phyloP scores from a whole-genome alignment of 73 alveolate species.

The Tetrahymena elliotti region DNA sequence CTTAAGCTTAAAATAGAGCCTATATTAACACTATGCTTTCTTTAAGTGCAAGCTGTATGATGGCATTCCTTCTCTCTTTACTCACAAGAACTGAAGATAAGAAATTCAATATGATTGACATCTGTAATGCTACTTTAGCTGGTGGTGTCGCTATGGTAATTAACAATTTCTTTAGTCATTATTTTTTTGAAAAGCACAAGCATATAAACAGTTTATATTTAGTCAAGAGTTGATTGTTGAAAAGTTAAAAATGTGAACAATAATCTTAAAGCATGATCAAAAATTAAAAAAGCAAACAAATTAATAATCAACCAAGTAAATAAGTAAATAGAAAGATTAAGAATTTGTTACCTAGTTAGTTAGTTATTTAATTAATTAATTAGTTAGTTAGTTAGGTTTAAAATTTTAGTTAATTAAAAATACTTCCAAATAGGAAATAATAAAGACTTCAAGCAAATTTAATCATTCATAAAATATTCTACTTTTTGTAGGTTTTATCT shows the following conservation, averaged over 20 bases:
- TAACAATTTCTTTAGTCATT: neutral
- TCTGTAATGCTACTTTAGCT: slow-evolving; percentile 75
- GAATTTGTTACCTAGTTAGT: no score
- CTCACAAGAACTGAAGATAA: slow-evolving; percentile 32
- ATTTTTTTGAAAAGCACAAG: neutral
- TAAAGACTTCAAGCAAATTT: neutral
- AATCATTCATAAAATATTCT: neutral
- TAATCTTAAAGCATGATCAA: no score
- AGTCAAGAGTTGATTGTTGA: no score
- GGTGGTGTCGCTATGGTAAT: slow-evolving; percentile 73
- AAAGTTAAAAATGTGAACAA: no score
- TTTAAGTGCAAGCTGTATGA: slow-evolving; percentile 47
- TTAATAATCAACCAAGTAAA: neutral
- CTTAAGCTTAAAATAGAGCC: slow-evolving; percentile 51
- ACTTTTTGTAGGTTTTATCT: neutral
- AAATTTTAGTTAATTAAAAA: neutral
- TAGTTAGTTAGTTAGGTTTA: neutral
- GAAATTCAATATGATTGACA: slow-evolving; percentile 65
- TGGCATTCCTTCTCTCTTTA: slow-evolving; percentile 51
- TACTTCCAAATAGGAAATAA: neutral
- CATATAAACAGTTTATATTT: no score
- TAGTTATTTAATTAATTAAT: no score
- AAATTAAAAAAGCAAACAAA: neutral
- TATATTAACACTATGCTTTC: slow-evolving; percentile 69
- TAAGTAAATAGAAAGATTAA: no score